phyloP scores from a whole-genome alignment of 768 basidiomycete species.

The Panus rudis region DNA sequence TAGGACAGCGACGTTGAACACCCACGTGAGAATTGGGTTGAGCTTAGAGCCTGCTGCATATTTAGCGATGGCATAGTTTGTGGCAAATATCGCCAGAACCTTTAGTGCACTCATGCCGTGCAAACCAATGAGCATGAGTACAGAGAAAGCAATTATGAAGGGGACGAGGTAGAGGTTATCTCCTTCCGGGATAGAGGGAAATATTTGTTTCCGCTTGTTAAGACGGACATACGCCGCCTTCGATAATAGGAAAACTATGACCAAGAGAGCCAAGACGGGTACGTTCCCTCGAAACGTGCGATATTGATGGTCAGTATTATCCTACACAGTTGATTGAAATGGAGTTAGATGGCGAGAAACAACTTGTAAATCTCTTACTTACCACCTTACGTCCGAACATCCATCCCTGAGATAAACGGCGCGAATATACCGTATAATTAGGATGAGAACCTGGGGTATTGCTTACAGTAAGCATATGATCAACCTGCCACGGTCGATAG shows the following conservation, averaged over 20 bases:
- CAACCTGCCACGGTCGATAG: neutral
- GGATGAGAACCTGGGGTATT: conserved; percentile 70
- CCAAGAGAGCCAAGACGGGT: conserved; percentile 48
- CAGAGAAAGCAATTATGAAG: conserved; percentile 55
- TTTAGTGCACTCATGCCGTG: conserved; percentile 83
- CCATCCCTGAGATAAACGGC: conserved; percentile 69
- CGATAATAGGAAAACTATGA: conserved; percentile 45
- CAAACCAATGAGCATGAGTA: conserved; percentile 58
- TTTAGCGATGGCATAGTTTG: conserved; percentile 65
- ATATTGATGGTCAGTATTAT: conserved; percentile 90
- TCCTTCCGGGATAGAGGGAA: too few relatives aligned
- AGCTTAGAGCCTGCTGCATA: conserved; percentile 33
- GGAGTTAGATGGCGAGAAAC: too few relatives aligned
- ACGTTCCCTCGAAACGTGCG: conserved; percentile 80
- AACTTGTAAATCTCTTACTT: too few relatives aligned
- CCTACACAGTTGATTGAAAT: too few relatives aligned
- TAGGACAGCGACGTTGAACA: conserved; percentile 66
- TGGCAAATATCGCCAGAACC: conserved; percentile 58
- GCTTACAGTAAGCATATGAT: too few relatives aligned
- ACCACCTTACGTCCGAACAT: conserved; percentile 74
- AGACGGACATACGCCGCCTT: conserved; percentile 43
- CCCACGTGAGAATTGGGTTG: conserved; percentile 60
- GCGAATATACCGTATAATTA: conserved; percentile 60
- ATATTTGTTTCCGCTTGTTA: neutral
- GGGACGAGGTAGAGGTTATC: conserved; percentile 36